phyloP scores from a whole-genome alignment of 805 yeast genomes.

The Kazachstania africana region DNA sequence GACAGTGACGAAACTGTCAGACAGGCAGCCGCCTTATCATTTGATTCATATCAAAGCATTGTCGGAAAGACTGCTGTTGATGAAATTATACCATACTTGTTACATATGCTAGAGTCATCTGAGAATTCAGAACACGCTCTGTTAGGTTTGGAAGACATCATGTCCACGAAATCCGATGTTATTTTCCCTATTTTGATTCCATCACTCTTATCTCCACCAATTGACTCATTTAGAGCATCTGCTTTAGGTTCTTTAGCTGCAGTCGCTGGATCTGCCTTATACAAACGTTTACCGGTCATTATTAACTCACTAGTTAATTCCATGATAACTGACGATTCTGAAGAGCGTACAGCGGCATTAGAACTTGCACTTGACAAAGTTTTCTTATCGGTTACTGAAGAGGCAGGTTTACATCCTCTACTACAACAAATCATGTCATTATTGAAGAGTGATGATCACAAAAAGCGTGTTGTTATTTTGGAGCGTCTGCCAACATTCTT shows the following conservation, averaged over 20 bases:
- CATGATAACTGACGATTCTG: constrained; percentile 29
- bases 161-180: constrained; percentile 80
- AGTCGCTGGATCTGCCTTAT: constrained; percentile 78
- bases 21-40: constrained; percentile 83
- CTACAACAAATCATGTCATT: constrained; percentile 69
- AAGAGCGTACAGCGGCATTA: constrained; percentile 31
- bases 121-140: constrained; percentile 63
- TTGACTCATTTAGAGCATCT: constrained; percentile 72
- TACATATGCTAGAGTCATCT: constrained; percentile 51
- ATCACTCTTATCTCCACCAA: constrained; percentile 67
- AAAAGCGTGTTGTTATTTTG: constrained; percentile 50
- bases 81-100: constrained; percentile 73
- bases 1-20: constrained; percentile 68
- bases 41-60: constrained; percentile 73
- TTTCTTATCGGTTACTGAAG: constrained; percentile 60
- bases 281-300: constrained; percentile 59
- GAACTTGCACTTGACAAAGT: constrained; percentile 52
- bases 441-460: constrained; percentile 63
- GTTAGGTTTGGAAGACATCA: constrained; percentile 79
- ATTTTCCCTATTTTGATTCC: constrained; percentile 92
- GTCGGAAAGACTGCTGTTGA: constrained; percentile 82
- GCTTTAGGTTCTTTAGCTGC: constrained; percentile 80
- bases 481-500: constrained; percentile 66
- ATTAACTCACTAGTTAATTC: constrained; percentile 64
- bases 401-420: constrained; percentile 73